phyloP scores from a whole-genome alignment of 2,329 filamentous ascomycete species.

The Kalaharituber pfeilii region DNA sequence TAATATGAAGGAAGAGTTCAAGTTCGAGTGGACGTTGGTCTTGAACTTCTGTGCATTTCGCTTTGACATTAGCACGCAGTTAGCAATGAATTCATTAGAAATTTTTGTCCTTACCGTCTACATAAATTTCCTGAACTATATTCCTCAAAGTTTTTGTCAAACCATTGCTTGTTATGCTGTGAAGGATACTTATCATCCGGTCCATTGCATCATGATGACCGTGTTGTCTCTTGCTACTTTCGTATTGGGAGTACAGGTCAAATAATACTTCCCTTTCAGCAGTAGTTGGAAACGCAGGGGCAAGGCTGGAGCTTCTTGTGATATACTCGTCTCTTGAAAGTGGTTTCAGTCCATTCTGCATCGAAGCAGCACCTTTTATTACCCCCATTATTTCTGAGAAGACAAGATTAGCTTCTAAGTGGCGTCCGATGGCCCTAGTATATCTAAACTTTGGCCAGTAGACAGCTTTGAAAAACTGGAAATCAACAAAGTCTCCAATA shows the following conservation, averaged over 20 bases:
- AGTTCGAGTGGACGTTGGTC: constrained; percentile 24
- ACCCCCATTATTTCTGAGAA: constrained; percentile 26
- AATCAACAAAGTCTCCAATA: constrained; percentile 19
- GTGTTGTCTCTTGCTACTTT: constrained; percentile 9
- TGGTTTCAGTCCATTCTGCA: constrained; percentile 10
- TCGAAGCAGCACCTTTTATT: constrained; percentile 22
- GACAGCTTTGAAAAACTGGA: constrained; percentile 21
- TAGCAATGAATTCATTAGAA: too few relatives aligned
- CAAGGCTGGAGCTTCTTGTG: constrained; percentile 14
- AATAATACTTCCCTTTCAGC: constrained; percentile 21
- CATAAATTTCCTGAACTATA: constrained; percentile 21
- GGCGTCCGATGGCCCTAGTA: background rate
- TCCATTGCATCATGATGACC: constrained; percentile 11
- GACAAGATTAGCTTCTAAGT: constrained; percentile 19
- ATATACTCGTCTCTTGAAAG: constrained; percentile 18
- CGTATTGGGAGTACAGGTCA: constrained; percentile 22
- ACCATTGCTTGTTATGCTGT: background rate
- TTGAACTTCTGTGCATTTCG: constrained; percentile 22
- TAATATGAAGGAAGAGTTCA: constrained; percentile 21
- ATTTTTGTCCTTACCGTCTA: constrained; percentile 16
- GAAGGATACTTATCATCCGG: constrained; percentile 18
- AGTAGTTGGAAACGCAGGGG: constrained; percentile 20
- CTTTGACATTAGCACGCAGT: background rate
- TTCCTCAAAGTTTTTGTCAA: background rate
- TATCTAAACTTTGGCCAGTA: constrained; percentile 23